Evolutionary conservation across 306 rosid genomes (phyloP), one percentile per base, ranked within the genome.

Genomic region (Quercus berberidifolia): DNA sequence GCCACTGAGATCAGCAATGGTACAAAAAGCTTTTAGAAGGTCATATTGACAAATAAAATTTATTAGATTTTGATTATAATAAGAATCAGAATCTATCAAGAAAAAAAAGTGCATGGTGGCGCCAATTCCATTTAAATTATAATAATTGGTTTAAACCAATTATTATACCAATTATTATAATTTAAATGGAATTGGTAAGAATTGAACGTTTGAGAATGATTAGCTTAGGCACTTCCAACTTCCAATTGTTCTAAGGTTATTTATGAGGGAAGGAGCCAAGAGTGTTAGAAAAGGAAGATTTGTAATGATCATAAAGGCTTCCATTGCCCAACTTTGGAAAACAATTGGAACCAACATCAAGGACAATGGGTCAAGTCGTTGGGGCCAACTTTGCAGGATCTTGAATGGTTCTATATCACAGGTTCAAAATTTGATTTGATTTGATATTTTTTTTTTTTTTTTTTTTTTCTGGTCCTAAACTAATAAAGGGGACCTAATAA

Each of bases 341-440:
- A 79, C 80, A 77, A 52, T n/a, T 64, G 15, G 31, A 80, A 68
- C 59, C 38, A 80, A 78, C 79, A 80, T 79, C 35, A 49, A 23
- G 5, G 15, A 12, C 30, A 54, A 18, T 65, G 69, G 81, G 56
- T 59, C 74, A 55, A 72, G 20, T 63, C 31, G 12, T 10, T 54
- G 69, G 62, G 87, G 76, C 38, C 84, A 54, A 72, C 14, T 33
- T 55, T 69, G 43, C 30, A 26, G 38, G 69, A 23, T 6, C 54
- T 11, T 4, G 60, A 23, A 28, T 38, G 7, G 43, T 26, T 30
- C 21, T 28, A 19, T 30, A 18, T 20, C 10, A 26, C 4, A 4
- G 58, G 58, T 80, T 75, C 75, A 67, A 71, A 56, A 33, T 73
- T 71, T 17, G 21, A 67, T 31, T 6, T n/a, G n/a, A n/a, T n/a